A percentile compares a stretch with the other conserved stretches of the same genome.
Evolutionary conservation across 2,329 filamentous ascomycete species (phyloP).

Genomic region (Apiospora koreana): DNA sequence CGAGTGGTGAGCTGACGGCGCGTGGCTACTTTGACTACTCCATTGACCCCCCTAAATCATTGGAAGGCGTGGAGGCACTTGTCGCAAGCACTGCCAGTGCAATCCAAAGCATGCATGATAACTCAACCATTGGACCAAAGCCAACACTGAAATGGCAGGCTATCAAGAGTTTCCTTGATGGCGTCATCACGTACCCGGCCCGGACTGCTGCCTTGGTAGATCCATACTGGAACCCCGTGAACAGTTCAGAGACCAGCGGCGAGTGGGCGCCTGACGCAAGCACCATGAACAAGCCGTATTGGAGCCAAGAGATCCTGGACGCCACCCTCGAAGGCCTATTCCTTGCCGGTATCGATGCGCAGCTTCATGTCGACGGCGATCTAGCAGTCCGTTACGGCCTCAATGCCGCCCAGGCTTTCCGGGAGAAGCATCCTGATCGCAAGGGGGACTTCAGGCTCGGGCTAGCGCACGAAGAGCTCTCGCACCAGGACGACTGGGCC

Average conservation of each 20-base stretch:
- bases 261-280: neutral
- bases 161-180: neutral
- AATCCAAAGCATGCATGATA: neutral
- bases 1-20: neutral
- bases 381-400: neutral
- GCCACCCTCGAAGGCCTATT: neutral
- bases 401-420: neutral
- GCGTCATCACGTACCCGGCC: neutral
- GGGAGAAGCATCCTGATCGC: neutral
- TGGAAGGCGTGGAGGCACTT: neutral
- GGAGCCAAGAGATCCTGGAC: neutral
- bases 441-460: neutral
- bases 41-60: neutral
- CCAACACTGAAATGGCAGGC: neutral
- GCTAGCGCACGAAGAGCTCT: neutral
- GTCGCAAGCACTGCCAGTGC: neutral
- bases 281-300: neutral
- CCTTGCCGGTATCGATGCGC: neutral
- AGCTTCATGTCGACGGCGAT: neutral
- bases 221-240: neutral
- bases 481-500: neutral
- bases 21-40: neutral
- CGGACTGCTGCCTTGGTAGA: neutral
- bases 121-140: neutral
- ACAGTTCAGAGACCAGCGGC: neutral